Percentiles rank a stretch among this genome's conserved stretches.
Conservation (phyloP, 176 grass and related monocot species). For the Cenchrus fungigraminus region DNA sequence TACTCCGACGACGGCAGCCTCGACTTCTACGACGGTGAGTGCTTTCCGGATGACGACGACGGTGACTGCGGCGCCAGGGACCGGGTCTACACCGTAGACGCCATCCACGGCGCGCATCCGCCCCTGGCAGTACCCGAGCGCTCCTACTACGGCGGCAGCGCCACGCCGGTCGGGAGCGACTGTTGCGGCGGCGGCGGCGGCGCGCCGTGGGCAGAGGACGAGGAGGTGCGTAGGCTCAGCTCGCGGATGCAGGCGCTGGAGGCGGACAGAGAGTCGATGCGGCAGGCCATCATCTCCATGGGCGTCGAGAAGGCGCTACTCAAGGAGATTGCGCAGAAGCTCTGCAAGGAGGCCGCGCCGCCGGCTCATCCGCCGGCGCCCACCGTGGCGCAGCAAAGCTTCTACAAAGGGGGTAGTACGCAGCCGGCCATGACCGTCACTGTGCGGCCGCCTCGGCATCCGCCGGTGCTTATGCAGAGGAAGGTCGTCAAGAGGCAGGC, state of each 20-base stretch:
- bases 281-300: conserved; percentile 71
- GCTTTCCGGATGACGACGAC: conserved; percentile 38
- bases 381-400: conserved; percentile 23
- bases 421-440: conserved; percentile 33
- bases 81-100: conserved; percentile 65
- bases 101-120: conserved; percentile 45
- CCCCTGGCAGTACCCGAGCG: conserved; percentile 46
- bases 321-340: conserved; percentile 90
- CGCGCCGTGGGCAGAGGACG: conserved; percentile 51
- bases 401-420: conserved; percentile 35
- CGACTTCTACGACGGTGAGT: conserved; percentile 39
- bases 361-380: background rate
- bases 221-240: conserved; percentile 65
- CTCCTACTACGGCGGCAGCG: conserved; percentile 18
- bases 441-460: conserved; percentile 3
- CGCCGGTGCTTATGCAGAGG: conserved; percentile 54
- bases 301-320: conserved; percentile 69
- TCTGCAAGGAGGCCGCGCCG: conserved; percentile 55
- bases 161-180: conserved; percentile 38
- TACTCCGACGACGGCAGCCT: conserved; percentile 51
- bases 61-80: conserved; percentile 47
- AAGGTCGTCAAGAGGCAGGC: conserved; percentile 51
- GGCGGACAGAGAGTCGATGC: conserved; percentile 80
- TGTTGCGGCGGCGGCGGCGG: conserved; percentile 7
- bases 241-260: conserved; percentile 70